Conservation (phyloP, 208 protist species). For the Herpetomonas tarakana region DNA sequence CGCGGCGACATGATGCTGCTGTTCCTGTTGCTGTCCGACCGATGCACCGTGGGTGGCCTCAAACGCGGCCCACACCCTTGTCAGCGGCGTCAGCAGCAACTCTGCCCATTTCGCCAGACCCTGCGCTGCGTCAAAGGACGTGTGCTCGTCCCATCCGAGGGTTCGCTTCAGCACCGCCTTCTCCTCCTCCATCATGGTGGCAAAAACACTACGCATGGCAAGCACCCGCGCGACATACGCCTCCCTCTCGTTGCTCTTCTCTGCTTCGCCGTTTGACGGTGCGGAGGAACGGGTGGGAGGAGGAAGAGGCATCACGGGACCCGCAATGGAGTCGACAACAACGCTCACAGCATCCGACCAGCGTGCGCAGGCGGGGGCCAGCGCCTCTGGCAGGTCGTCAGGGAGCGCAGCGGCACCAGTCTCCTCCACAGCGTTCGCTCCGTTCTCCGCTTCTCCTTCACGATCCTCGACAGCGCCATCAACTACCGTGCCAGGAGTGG, state of each 20-base stretch:
- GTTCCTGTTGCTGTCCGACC: too few relatives aligned
- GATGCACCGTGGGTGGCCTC: constrained; percentile 67
- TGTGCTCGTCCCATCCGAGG: not conserved
- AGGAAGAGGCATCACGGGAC: too few relatives aligned
- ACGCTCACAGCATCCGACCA: constrained; percentile 70
- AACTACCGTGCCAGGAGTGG: not conserved
- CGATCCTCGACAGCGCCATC: not conserved
- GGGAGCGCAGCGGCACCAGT: not conserved
- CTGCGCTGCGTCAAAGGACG: constrained; percentile 52
- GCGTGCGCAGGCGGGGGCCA: constrained; percentile 56
- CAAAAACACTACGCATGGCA: constrained; percentile 42
- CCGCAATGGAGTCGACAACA: constrained; percentile 40
- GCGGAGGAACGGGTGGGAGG: not conserved
- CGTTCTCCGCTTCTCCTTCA: not conserved
- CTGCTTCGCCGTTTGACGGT: not conserved
- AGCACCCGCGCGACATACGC: not conserved
- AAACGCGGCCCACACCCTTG: constrained; percentile 62
- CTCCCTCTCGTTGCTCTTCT: not conserved
- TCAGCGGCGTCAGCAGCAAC: constrained; percentile 57
- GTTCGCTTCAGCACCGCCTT: constrained; percentile 14
- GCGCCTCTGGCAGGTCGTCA: constrained; percentile 36
- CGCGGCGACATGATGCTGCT: too few relatives aligned
- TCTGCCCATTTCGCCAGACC: constrained; percentile 49
- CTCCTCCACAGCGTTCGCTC: not conserved
- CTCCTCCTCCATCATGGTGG: constrained; percentile 52